These are phyloP conservation scores for Aspergillus luchuensis DNA, from an alignment of 2,329 filamentous ascomycete genomes.

Conservation along the genomic window DNA sequence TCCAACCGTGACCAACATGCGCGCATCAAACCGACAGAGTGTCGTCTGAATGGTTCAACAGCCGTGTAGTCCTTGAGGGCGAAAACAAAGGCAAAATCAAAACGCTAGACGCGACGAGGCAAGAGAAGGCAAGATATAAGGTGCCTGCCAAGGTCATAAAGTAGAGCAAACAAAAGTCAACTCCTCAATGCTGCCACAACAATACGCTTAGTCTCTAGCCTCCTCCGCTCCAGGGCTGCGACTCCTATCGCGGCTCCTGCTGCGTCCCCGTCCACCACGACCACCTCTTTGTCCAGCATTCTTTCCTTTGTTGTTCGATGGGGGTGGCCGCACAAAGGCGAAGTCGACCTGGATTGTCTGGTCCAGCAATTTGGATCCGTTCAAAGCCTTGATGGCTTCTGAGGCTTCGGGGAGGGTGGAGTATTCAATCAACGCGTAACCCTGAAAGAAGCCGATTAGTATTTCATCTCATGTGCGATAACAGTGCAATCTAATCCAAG, in stretches of 20 bases:
- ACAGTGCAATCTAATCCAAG: no score
- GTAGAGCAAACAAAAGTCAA: conserved; percentile 1
- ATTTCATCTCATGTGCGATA: neutral
- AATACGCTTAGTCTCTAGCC: conserved; percentile 34
- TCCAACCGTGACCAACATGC: neutral
- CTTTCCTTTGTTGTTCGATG: conserved; percentile 50
- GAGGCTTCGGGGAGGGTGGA: conserved; percentile 64
- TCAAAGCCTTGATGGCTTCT: conserved; percentile 63
- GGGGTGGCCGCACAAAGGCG: conserved; percentile 65
- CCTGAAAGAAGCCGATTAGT: conserved; percentile 45
- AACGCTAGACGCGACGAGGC: conserved; percentile 2
- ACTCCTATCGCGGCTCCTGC: conserved; percentile 49
- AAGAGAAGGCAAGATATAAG: neutral
- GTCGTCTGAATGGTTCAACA: neutral
- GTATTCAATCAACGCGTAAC: conserved; percentile 68
- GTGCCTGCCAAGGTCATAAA: conserved; percentile 8
- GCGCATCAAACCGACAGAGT: neutral
- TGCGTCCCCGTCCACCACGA: conserved; percentile 42
- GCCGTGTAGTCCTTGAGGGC: conserved; percentile 1
- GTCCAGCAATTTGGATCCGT: conserved; percentile 63
- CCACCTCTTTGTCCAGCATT: conserved; percentile 45
- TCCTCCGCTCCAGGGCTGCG: conserved; percentile 47
- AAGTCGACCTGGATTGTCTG: conserved; percentile 68
- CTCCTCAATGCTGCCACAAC: neutral
- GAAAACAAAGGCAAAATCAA: neutral